Evolutionary conservation across 202 grass and related monocot genomes (phyloP), one percentile per base, ranked within the genome.

Genomic region (Dendrocalamus latiflorus): DNA sequence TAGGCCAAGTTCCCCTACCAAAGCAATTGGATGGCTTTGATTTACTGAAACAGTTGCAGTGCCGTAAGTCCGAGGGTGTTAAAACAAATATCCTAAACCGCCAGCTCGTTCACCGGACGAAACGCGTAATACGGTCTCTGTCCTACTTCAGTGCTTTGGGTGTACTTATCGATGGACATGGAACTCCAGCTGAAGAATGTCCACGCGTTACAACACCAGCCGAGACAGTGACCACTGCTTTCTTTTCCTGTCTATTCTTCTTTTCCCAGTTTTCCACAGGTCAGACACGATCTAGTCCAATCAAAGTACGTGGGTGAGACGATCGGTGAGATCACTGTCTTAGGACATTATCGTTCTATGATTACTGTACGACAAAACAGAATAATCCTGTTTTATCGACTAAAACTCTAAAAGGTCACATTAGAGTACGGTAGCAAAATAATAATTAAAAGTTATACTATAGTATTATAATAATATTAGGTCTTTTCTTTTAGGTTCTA

Each of bases 191-290:
- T 14, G 20, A 13, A 21, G 13, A 16, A 34, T 36, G 58, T 21
- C 54, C 30, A 78, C 65, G 43, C 74, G 83, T 47, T 51, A 39
- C 42, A 41, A 2, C 20, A 59, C 5, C 12, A 25, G 6, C 53
- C 8, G 12, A 39, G 47, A 30, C 68, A 72, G 22, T 30, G 25
- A 28, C 22, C 37, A 15, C 38, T 20, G 50, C 6, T 69, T 25
- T 66, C 6, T n/a, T 68, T 65, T 36, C 10, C 1, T 24, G 16
- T 48, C 14, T 49, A 9, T 39, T 60, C 18, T 67, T 59, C 61
- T 7, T 68, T 70, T 53, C 30, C 37, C 33, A 20, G 53, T 75
- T 77, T 85, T 89, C 85, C 76, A 85, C 70, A 54, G 33, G 84
- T 86, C 66, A 79, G 75, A 84, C 17, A 41, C 41, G 21, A 72